Conservation (phyloP, 768 basidiomycete species). For the Lentinula aciculospora region DNA sequence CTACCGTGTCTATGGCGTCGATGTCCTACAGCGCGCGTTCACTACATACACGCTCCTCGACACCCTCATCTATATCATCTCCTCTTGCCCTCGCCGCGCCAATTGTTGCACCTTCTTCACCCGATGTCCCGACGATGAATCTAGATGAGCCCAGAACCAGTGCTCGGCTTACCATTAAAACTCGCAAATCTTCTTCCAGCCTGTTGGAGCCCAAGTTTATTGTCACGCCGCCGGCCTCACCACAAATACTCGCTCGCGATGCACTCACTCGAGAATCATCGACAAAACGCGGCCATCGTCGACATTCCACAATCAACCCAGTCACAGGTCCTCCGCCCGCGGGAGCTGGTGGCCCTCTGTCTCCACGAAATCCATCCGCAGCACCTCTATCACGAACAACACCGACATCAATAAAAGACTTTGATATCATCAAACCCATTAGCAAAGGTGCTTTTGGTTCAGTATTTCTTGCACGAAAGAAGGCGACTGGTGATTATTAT, state of each 20-base stretch:
- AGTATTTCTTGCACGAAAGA: constrained; percentile 98
- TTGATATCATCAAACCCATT: constrained; percentile 99
- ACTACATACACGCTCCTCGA: constrained; percentile 77
- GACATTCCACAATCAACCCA: constrained; percentile 68
- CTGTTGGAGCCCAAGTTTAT: constrained; percentile 60
- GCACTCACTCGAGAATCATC: constrained; percentile 39
- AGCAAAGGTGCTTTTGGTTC: constrained; percentile 98
- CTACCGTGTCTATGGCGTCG: constrained; percentile 13
- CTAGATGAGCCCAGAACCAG: constrained; percentile 44
- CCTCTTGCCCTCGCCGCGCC: constrained; percentile 82
- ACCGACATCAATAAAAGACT: constrained; percentile 95
- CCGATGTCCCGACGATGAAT: constrained; percentile 62
- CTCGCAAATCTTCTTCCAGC: constrained; percentile 62
- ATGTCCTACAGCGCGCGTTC: constrained; percentile 26
- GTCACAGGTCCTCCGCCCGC: constrained; percentile 41
- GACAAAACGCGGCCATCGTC: constrained; percentile 54
- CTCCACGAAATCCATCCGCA: constrained; percentile 79
- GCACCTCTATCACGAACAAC: constrained; percentile 75
- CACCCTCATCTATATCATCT: constrained; percentile 84
- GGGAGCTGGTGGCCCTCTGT: constrained; percentile 54
- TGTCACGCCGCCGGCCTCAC: constrained; percentile 74
- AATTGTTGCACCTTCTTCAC: constrained; percentile 63
- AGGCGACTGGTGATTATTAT: constrained; percentile 95
- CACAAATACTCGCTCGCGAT: constrained; percentile 46
- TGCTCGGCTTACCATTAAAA: constrained; percentile 39